These are phyloP conservation scores for Mycena capillaripes DNA, from an alignment of 768 basidiomycete species.

Conservation along the genomic window DNA sequence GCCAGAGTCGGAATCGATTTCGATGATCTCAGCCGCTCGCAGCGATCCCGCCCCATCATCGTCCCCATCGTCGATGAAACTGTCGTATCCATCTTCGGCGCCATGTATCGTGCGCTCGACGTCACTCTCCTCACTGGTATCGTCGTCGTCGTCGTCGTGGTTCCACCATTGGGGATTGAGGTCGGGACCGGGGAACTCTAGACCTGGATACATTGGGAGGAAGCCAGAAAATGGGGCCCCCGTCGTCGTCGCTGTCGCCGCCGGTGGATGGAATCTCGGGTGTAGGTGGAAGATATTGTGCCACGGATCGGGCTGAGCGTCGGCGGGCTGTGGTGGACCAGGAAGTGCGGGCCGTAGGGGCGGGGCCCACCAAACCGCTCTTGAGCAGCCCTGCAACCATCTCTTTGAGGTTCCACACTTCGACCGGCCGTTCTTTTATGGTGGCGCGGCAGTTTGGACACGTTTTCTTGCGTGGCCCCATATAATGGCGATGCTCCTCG, in stretches of 20 bases:
- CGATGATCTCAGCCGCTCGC: no score
- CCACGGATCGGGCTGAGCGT: constrained; percentile 68
- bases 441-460: constrained; percentile 82
- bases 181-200: neutral
- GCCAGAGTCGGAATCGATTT: constrained; percentile 30
- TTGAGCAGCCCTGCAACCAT: constrained; percentile 68
- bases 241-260: constrained; percentile 36
- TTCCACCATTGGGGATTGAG: constrained; percentile 22
- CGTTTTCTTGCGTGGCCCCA: constrained; percentile 68
- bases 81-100: constrained; percentile 62
- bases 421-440: constrained; percentile 73
- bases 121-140: constrained; percentile 33
- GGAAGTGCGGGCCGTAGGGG: constrained; percentile 44
- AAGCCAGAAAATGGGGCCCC: constrained; percentile 5
- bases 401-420: constrained; percentile 79
- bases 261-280: constrained; percentile 36
- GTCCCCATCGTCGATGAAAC: constrained; percentile 71
- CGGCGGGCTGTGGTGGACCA: constrained; percentile 37
- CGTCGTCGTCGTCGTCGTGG: constrained; percentile 35
- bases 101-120: constrained; percentile 36
- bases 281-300: constrained; percentile 66
- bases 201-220: neutral
- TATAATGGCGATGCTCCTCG: constrained; percentile 60
- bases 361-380: constrained; percentile 64
- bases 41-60: constrained; percentile 29